Conservation (phyloP, 129 eudicot species). For the Tagetes patula region DNA sequence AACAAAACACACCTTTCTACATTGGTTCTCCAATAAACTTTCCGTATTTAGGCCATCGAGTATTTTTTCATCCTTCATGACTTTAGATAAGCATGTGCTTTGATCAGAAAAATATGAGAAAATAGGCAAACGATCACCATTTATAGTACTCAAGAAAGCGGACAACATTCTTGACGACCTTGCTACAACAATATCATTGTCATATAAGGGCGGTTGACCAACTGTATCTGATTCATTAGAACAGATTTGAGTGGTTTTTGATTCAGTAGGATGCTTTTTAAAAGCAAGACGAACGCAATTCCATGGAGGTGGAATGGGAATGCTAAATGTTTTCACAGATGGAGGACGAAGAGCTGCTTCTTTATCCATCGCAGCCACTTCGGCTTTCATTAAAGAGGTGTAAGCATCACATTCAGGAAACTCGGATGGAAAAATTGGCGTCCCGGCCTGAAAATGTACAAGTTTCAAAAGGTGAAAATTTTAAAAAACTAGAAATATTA, state of each 20-base stretch:
- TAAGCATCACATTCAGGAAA: constrained; percentile 81
- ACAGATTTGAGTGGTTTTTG: constrained; percentile 18
- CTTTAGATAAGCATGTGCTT: constrained; percentile 36
- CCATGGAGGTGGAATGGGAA: constrained; percentile 86
- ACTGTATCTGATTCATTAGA: constrained; percentile 22
- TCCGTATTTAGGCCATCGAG: constrained; percentile 26
- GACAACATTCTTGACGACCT: constrained; percentile 55
- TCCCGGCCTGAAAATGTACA: constrained; percentile 53
- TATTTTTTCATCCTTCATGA: constrained; percentile 48
- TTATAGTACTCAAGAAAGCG: constrained; percentile 35
- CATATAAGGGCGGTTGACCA: constrained; percentile 18
- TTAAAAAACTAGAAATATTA: background rate
- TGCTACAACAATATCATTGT: constrained; percentile 43
- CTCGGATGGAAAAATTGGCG: constrained; percentile 78
- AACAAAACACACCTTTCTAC: constrained; percentile 48
- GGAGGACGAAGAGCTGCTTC: constrained; percentile 52
- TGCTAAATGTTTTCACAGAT: constrained; percentile 45
- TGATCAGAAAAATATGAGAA: constrained; percentile 39
- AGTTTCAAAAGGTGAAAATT: background rate
- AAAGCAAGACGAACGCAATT: constrained; percentile 39
- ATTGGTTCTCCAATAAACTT: constrained; percentile 15
- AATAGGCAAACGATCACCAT: constrained; percentile 44
- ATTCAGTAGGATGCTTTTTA: constrained; percentile 17
- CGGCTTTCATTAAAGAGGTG: constrained; percentile 43
- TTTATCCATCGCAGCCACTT: constrained; percentile 43